Conservation (phyloP, 2,329 filamentous ascomycete species). For the Fusarium concolor region DNA sequence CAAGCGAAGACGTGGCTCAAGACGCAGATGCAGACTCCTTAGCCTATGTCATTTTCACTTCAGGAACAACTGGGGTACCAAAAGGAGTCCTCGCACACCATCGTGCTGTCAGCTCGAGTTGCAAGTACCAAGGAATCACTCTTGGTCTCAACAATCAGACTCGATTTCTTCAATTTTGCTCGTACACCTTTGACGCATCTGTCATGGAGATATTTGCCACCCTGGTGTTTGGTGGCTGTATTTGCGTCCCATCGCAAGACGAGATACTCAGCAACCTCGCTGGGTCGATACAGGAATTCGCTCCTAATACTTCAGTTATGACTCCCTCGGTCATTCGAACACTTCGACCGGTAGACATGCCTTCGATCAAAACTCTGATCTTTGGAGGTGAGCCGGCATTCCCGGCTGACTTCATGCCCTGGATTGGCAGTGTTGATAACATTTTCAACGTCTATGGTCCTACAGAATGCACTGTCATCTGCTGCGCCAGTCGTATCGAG, state of each 20-base stretch:
- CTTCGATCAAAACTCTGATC: background rate
- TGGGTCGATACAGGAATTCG: background rate
- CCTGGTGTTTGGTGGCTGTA: background rate
- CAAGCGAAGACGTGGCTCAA: background rate
- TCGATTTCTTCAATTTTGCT: background rate
- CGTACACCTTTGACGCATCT: background rate
- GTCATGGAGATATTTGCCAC: background rate
- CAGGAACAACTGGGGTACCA: background rate
- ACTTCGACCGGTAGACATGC: background rate
- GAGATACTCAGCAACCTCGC: slow-evolving; percentile 1
- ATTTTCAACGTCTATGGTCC: slow-evolving; percentile 5
- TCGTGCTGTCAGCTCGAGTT: slow-evolving; percentile 10
- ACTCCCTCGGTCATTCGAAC: slow-evolving; percentile 1
- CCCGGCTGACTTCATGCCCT: slow-evolving; percentile 1
- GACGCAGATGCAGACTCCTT: background rate
- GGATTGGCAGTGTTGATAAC: background rate
- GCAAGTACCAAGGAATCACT: background rate
- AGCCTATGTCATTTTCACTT: slow-evolving; percentile 6
- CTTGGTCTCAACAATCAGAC: background rate
- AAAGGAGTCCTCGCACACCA: slow-evolving; percentile 1
- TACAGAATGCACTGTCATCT: slow-evolving; percentile 4
- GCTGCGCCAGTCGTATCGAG: background rate
- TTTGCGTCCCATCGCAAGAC: slow-evolving; percentile 1
- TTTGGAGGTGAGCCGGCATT: slow-evolving; percentile 5
- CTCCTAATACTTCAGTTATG: background rate